Evolutionary conservation across 495 filamentous ascomycete species (phyloP).

Genomic region (Aspergillus campestris): DNA sequence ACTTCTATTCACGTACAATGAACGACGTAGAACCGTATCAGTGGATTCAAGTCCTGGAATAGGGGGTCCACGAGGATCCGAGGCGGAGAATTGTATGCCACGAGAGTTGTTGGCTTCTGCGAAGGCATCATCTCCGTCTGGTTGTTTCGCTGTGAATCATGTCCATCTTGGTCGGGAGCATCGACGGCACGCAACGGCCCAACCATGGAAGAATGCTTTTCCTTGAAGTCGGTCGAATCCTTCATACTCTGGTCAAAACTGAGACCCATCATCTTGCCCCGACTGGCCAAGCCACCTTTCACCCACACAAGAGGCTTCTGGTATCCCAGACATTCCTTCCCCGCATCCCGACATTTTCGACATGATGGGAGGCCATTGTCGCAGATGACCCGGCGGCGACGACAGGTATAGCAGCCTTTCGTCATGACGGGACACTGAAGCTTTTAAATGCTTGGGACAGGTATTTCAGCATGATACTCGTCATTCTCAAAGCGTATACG

Average conservation of each 20-base stretch:
- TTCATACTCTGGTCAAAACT: conserved; percentile 34
- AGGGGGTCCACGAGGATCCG: conserved; percentile 37
- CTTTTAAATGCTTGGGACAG: conserved; percentile 7
- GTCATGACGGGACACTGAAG: conserved; percentile 22
- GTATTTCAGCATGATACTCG: conserved; percentile 13
- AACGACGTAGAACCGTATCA: conserved; percentile 31
- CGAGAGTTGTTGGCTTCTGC: neutral
- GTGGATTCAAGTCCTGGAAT: conserved; percentile 29
- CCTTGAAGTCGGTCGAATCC: neutral
- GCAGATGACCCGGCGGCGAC: conserved; percentile 45
- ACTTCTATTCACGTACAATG: conserved; percentile 27
- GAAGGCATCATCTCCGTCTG: conserved; percentile 8
- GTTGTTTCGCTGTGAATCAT: conserved; percentile 5
- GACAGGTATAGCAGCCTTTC: conserved; percentile 44
- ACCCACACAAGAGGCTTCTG: conserved; percentile 46
- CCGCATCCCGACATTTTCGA: conserved; percentile 54
- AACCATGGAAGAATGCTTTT: neutral
- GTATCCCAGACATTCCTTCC: conserved; percentile 55
- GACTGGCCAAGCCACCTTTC: conserved; percentile 42
- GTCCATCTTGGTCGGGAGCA: neutral
- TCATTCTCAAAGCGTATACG: conserved; percentile 4
- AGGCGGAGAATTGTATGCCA: conserved; percentile 17
- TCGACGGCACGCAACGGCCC: neutral
- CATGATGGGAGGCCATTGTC: conserved; percentile 56
- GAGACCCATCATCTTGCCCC: conserved; percentile 44